Conservation (phyloP, 192 early-diverging fungal species). For the Dimargaris xerosporica region DNA sequence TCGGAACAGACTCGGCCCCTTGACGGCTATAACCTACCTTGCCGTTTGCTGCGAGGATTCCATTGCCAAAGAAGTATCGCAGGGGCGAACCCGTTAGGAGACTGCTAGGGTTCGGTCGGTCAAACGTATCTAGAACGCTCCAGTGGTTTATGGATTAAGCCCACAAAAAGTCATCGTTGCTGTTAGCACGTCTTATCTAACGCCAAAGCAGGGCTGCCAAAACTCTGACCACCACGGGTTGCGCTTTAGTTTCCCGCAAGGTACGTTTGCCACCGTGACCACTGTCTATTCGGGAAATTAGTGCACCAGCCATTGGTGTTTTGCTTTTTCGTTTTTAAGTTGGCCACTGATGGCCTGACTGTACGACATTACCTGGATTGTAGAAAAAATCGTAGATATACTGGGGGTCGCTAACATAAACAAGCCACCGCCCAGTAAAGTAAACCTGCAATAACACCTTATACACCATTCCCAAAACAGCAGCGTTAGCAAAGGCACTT, state of each 20-base stretch:
- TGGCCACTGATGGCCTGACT: neutral
- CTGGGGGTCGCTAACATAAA: neutral
- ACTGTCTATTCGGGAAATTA: no score
- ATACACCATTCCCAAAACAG: neutral
- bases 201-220: no score
- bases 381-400: constrained; percentile 4
- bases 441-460: neutral
- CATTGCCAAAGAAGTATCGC: constrained; percentile 2
- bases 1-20: no score
- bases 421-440: constrained; percentile 2
- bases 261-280: no score
- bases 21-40: no score
- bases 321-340: neutral
- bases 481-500: neutral
- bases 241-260: no score
- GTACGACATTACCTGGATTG: neutral
- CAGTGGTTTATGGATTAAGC: neutral
- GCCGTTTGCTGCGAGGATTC: neutral
- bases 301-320: neutral
- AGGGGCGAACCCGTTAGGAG: neutral
- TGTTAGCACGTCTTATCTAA: no score
- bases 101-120: neutral
- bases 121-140: neutral
- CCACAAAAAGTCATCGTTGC: neutral
- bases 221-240: no score